These are phyloP conservation scores for Pigoraptor vietnamica DNA, from an alignment of 78 protist species.

Conservation along the genomic window DNA sequence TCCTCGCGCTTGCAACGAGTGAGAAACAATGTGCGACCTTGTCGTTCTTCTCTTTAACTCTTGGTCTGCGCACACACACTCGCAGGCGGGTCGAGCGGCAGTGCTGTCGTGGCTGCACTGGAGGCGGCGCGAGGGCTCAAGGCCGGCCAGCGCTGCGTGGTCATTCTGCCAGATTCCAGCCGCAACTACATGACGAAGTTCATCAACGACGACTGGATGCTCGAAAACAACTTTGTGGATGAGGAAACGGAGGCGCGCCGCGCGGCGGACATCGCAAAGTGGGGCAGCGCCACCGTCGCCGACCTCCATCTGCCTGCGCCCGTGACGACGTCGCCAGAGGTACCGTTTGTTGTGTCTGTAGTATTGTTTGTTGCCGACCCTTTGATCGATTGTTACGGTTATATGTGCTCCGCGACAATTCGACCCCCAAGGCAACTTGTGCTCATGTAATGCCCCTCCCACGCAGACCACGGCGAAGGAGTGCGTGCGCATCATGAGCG, in stretches of 20 bases:
- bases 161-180: conserved; percentile 77
- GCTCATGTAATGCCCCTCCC: no score
- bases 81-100: conserved; percentile 69
- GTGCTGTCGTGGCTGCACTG: conserved; percentile 72
- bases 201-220: conserved; percentile 81
- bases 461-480: background rate
- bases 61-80: no score
- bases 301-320: background rate
- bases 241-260: background rate
- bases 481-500: background rate
- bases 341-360: background rate
- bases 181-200: conserved; percentile 92
- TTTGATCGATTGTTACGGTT: no score
- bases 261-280: background rate
- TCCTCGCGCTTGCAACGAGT: no score
- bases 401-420: background rate
- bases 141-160: conserved; percentile 62
- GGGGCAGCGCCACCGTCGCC: background rate
- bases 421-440: no score
- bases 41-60: no score
- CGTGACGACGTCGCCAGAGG: background rate
- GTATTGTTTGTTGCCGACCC: background rate
- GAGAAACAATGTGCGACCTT: no score
- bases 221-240: conserved; percentile 62
- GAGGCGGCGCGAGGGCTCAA: conserved; percentile 61